Conservation (phyloP, 805 yeast species). For the Ogataea henricii region DNA sequence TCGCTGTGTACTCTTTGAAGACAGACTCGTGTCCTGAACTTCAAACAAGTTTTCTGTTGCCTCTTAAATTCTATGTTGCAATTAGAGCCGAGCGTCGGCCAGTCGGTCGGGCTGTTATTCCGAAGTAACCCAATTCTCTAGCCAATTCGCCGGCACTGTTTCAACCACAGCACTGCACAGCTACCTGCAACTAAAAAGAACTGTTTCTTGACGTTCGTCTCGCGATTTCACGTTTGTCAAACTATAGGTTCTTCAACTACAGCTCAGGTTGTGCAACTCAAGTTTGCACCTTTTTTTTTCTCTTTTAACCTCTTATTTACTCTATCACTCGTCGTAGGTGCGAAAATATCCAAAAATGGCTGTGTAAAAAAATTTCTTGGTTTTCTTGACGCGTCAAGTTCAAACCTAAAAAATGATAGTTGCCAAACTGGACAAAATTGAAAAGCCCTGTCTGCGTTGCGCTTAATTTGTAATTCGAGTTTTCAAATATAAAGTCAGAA, state of each 20-base stretch:
- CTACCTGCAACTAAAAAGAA: not conserved
- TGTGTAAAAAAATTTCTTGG: too few relatives aligned
- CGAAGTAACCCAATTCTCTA: not conserved
- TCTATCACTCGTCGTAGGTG: conserved; percentile 1
- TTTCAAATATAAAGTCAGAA: too few relatives aligned
- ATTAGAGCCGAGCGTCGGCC: conserved; percentile 1
- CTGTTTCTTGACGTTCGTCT: not conserved
- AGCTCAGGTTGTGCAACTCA: not conserved
- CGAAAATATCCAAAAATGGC: not conserved
- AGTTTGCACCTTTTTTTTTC: conserved; percentile 2
- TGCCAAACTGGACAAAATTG: too few relatives aligned
- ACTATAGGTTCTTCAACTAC: not conserved
- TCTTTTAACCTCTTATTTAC: not conserved
- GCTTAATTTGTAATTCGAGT: too few relatives aligned
- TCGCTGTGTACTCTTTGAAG: not conserved
- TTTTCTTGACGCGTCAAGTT: conserved; percentile 4
- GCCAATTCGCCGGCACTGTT: conserved; percentile 2
- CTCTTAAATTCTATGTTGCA: not conserved
- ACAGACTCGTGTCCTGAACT: not conserved
- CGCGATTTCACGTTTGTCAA: not conserved
- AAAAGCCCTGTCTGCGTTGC: too few relatives aligned
- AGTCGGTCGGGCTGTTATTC: not conserved
- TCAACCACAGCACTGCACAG: not conserved
- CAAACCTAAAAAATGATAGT: too few relatives aligned
- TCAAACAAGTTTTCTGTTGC: not conserved